phyloP scores from a whole-genome alignment of 768 basidiomycete species.

The Amanita inopinata region DNA sequence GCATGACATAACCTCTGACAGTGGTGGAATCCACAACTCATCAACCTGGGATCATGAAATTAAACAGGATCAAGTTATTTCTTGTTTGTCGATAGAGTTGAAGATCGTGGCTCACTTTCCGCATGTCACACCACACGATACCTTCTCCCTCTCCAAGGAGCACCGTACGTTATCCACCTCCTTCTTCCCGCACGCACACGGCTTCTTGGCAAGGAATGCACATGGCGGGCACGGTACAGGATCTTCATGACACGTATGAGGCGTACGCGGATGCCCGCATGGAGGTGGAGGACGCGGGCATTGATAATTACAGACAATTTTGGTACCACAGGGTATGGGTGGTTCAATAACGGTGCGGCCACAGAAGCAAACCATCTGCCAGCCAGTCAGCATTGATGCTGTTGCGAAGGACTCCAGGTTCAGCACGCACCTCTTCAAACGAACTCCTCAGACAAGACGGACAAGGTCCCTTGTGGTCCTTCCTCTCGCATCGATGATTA shows the following conservation, averaged over 20 bases:
- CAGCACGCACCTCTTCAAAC: constrained; percentile 72
- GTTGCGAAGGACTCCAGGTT: background rate
- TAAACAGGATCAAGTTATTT: constrained; percentile 3
- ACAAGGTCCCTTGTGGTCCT: constrained; percentile 80
- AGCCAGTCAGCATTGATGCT: constrained; percentile 5
- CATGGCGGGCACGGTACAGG: constrained; percentile 74
- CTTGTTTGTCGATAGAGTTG: background rate
- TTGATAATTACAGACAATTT: constrained; percentile 68
- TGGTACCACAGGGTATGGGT: constrained; percentile 81
- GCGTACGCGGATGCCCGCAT: constrained; percentile 76
- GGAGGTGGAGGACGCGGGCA: constrained; percentile 58
- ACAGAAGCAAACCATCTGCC: constrained; percentile 70
- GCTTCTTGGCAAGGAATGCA: constrained; percentile 65
- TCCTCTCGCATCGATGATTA: constrained; percentile 66
- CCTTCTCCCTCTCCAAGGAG: constrained; percentile 64
- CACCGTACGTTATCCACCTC: constrained; percentile 72
- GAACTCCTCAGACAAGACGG: constrained; percentile 77
- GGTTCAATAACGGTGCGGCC: constrained; percentile 83
- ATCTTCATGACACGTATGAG: constrained; percentile 79
- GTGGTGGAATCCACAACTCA: constrained; percentile 83
- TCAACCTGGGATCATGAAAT: constrained; percentile 29
- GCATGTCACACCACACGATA: constrained; percentile 79
- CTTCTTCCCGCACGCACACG: constrained; percentile 87
- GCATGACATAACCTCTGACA: constrained; percentile 80
- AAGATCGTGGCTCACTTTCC: constrained; percentile 41